Evolutionary conservation across 1,284 basidiomycete genomes (phyloP), one percentile per base, ranked within the genome.

Genomic region (Xanthoconium separans): DNA sequence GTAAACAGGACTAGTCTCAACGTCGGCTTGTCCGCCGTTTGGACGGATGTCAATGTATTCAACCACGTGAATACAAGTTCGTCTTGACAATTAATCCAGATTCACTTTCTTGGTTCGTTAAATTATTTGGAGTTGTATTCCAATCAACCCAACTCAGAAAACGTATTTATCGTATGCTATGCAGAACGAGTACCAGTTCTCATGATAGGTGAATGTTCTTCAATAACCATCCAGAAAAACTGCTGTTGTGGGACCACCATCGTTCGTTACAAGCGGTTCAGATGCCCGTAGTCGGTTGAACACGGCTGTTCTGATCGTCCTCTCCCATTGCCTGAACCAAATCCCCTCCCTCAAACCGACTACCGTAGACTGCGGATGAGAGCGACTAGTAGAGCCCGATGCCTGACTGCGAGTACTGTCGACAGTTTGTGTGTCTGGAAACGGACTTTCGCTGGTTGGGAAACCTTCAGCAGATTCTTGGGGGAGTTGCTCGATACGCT

Each of bases 311-410:
- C 71, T 72, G 49, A 93, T 89, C 4, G 81, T 77, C 36, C 76
- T 76, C 61, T 91, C 85, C 89, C 90, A 92, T 48, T 76, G 75
- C 64, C 78, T 78, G 69, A 90, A 88, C 89, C 89, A 93, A 58
- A 85, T 80, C 6, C 84, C 86, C 69, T 92, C 91, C 55, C 77
- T 77, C 53, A 82, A 61, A 1, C 90, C 90, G 3, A 79, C 62
- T 7, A 83, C 63, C 54, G 66, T 71, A 22, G 69, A 72, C 11
- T 56, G 62, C 7, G 73, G 71, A 31, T 65, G 60, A 6, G 66
- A 55, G n/a, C 70, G 70, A 22, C 22, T 29, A 41, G 42, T 18
- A 18, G 53, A 57, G 47, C 53, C 61, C 12, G 61, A 58, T 18
- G 49, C n/a, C 15, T 55, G 55, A 37, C 33, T 48, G 22, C 7